phyloP scores from a whole-genome alignment of 2,329 filamentous ascomycete genomes.

The Xylariales sp. region DNA sequence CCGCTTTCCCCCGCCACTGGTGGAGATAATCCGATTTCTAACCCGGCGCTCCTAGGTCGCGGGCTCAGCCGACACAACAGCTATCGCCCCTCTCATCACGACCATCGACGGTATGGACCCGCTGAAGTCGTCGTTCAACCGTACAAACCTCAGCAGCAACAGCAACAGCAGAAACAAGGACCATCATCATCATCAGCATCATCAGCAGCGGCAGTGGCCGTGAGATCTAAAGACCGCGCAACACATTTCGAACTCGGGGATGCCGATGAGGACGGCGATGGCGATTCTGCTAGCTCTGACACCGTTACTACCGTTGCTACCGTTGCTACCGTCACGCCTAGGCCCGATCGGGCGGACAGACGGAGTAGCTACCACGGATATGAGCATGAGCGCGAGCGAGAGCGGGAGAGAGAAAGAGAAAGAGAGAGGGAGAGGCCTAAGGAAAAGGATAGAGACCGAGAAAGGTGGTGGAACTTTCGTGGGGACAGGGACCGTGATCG shows the following conservation, averaged over 20 bases:
- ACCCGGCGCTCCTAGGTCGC: conserved; percentile 18
- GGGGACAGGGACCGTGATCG: conserved; percentile 19
- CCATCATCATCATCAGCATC: conserved; percentile 1
- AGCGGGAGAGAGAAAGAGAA: conserved; percentile 3
- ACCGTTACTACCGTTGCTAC: conserved; percentile 17
- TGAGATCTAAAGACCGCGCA: conserved; percentile 5
- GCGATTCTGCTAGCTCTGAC: conserved; percentile 27
- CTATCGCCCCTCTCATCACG: conserved; percentile 6
- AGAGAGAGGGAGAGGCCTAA: conserved; percentile 12
- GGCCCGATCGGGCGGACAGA: conserved; percentile 21
- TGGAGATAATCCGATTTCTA: neutral
- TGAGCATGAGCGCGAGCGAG: conserved; percentile 16
- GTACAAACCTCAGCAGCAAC: conserved; percentile 5
- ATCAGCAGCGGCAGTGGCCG: neutral
- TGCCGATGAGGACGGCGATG: conserved; percentile 18
- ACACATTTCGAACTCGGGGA: conserved; percentile 33
- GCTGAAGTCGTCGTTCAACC: conserved; percentile 27
- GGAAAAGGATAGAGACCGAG: conserved; percentile 25
- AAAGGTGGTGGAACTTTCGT: conserved; percentile 9
- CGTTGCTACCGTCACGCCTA: conserved; percentile 17
- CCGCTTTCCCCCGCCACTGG: neutral
- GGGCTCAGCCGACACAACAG: conserved; percentile 10
- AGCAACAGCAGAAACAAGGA: conserved; percentile 4
- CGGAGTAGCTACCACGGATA: conserved; percentile 28
- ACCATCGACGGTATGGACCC: conserved; percentile 25